These are phyloP conservation scores for Hexamita inflata DNA, from an alignment of 208 protist genomes.

Conservation along the genomic window DNA sequence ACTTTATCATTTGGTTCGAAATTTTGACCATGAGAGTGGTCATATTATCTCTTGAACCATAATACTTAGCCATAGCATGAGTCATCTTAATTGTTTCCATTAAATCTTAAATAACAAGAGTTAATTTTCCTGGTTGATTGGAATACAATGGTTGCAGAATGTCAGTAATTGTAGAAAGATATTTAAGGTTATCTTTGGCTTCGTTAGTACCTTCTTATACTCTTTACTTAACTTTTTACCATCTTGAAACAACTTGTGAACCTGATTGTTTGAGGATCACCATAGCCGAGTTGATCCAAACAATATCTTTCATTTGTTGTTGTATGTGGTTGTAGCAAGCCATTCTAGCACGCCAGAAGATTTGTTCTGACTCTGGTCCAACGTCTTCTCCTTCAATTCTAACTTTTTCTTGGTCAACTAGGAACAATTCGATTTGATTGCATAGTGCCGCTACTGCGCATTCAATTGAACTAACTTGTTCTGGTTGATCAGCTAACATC, in stretches of 20 bases:
- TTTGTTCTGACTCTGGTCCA: constrained; percentile 73
- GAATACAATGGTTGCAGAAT: constrained; percentile 82
- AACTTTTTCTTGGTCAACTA: constrained; percentile 47
- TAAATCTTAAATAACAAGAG: constrained; percentile 69
- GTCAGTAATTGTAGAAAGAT: constrained; percentile 77
- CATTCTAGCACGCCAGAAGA: constrained; percentile 72
- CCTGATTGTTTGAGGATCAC: constrained; percentile 65
- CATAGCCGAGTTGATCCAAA: constrained; percentile 52
- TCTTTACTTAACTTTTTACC: constrained; percentile 62
- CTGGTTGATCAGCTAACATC: background rate
- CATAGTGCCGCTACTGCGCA: background rate
- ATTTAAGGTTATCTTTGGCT: constrained; percentile 90
- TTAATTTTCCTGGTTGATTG: constrained; percentile 67
- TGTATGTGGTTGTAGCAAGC: constrained; percentile 65
- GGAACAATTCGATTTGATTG: constrained; percentile 46
- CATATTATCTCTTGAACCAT: constrained; percentile 70
- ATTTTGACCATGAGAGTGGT: constrained; percentile 85
- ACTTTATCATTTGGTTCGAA: constrained; percentile 77
- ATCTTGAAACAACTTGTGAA: constrained; percentile 60
- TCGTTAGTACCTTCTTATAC: constrained; percentile 79
- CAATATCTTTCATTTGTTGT: constrained; percentile 49
- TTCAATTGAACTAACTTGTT: background rate
- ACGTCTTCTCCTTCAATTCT: constrained; percentile 46
- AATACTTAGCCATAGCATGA: constrained; percentile 80
- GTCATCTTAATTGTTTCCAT: constrained; percentile 87